Percentiles rank a stretch among this genome's conserved stretches.
phyloP scores from a whole-genome alignment of 768 basidiomycete species.

The Leccinum aurantiacum region DNA sequence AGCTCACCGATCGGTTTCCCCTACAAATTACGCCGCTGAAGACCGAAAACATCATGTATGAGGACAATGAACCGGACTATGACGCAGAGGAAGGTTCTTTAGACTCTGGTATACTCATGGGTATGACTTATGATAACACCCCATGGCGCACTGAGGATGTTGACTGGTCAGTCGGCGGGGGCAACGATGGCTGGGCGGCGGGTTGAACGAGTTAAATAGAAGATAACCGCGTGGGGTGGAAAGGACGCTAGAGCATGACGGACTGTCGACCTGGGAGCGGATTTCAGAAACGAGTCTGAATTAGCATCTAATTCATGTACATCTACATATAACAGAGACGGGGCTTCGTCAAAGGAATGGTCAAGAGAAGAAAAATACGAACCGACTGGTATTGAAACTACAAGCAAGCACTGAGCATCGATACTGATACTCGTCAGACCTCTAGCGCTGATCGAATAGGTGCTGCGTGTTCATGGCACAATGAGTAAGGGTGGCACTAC shows the following conservation, averaged over 20 bases:
- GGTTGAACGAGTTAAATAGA: conserved; percentile 3
- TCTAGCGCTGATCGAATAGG: conserved; percentile 20
- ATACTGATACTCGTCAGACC: conserved; percentile 12
- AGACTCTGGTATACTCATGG: conserved; percentile 29
- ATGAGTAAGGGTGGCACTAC: neutral
- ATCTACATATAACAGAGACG: conserved; percentile 19
- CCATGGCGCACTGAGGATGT: conserved; percentile 7
- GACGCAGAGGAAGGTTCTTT: conserved; percentile 24
- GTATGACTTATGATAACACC: conserved; percentile 2
- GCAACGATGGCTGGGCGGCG: conserved; percentile 9
- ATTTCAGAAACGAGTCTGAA: conserved; percentile 8
- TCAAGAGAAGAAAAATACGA: neutral
- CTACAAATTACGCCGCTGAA: conserved; percentile 10
- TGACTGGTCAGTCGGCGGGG: conserved; percentile 7
- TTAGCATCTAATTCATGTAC: conserved; percentile 29
- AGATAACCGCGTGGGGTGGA: neutral
- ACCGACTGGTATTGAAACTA: conserved; percentile 28
- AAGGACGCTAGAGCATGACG: neutral
- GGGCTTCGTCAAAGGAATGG: conserved; percentile 3
- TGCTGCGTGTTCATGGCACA: conserved; percentile 7
- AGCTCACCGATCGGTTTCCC: conserved; percentile 7
- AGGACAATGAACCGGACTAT: conserved; percentile 23
- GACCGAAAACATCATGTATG: conserved; percentile 15
- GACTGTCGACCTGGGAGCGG: neutral
- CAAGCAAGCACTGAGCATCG: neutral